Percentiles rank a stretch among this genome's conserved stretches.
These are phyloP conservation scores for Biscutella laevigata DNA, from an alignment of 441 rosid species.

Conservation along the genomic window DNA sequence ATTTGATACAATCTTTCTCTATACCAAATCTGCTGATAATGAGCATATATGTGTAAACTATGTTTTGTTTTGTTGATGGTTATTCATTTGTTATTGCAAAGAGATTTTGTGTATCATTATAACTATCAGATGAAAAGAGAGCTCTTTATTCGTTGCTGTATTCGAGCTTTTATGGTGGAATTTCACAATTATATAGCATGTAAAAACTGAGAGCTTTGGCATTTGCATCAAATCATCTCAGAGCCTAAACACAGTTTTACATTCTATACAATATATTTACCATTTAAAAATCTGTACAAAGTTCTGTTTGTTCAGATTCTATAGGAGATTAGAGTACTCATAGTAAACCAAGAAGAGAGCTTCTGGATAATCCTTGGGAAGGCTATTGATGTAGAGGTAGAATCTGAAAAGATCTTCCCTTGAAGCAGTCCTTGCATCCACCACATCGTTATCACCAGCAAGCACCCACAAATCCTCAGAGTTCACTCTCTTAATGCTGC, in stretches of 20 bases:
- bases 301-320: conserved; percentile 15
- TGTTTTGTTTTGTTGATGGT: conserved; percentile 12
- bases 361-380: conserved; percentile 82
- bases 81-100: conserved; percentile 8
- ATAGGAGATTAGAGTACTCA: conserved; percentile 41
- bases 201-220: conserved; percentile 22
- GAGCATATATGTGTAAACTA: conserved; percentile 24
- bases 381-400: conserved; percentile 70
- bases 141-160: conserved; percentile 7
- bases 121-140: not conserved
- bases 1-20: conserved; percentile 18
- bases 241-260: conserved; percentile 16
- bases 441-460: conserved; percentile 73
- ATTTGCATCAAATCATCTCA: conserved; percentile 17
- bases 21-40: conserved; percentile 10
- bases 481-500: conserved; percentile 89
- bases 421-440: conserved; percentile 55
- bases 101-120: not conserved
- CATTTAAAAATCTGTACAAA: conserved; percentile 27
- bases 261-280: conserved; percentile 18
- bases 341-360: conserved; percentile 82
- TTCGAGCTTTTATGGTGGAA: conserved; percentile 7
- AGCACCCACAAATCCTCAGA: conserved; percentile 98
- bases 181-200: conserved; percentile 17
- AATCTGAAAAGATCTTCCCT: conserved; percentile 69